A percentile compares a stretch with the other conserved stretches of the same genome.
Evolutionary conservation across 2,329 filamentous ascomycete genomes (phyloP).

Genomic region (Xylaria sp.): DNA sequence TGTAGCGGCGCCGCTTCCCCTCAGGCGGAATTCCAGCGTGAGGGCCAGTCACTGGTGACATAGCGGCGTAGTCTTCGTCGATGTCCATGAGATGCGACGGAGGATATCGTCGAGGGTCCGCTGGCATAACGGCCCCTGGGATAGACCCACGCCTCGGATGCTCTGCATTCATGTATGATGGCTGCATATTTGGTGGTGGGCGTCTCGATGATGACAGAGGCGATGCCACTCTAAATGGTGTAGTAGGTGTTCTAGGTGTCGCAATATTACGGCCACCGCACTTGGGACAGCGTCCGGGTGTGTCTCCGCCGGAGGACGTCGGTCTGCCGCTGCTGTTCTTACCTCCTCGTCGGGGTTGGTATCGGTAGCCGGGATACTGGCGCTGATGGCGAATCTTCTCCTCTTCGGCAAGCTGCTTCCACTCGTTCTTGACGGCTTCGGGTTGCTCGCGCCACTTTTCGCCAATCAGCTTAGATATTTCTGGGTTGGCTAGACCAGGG

Average conservation of each 20-base stretch:
- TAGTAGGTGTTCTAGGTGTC: slow-evolving; percentile 69
- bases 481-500: slow-evolving; percentile 91
- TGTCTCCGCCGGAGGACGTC: slow-evolving; percentile 55
- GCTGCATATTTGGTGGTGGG: slow-evolving; percentile 38
- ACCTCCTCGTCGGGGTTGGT: slow-evolving; percentile 80
- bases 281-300: slow-evolving; percentile 72
- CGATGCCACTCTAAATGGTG: slow-evolving; percentile 56
- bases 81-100: slow-evolving; percentile 55
- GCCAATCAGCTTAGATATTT: slow-evolving; percentile 97
- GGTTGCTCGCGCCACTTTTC: slow-evolving; percentile 87
- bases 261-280: slow-evolving; percentile 76
- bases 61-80: slow-evolving; percentile 52
- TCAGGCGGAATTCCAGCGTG: slow-evolving; percentile 43
- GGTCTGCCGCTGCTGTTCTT: slow-evolving; percentile 47
- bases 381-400: slow-evolving; percentile 90
- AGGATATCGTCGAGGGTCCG: slow-evolving; percentile 71
- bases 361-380: slow-evolving; percentile 93
- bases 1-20: slow-evolving; percentile 50
- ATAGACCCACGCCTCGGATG: slow-evolving; percentile 48
- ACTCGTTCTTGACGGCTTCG: slow-evolving; percentile 79
- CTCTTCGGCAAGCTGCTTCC: slow-evolving; percentile 91
- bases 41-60: slow-evolving; percentile 46
- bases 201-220: slow-evolving; percentile 45
- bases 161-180: slow-evolving; percentile 44
- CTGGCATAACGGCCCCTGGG: slow-evolving; percentile 50